phyloP scores from a whole-genome alignment of 164 flowering plant genomes.

The Saururus chinensis region DNA sequence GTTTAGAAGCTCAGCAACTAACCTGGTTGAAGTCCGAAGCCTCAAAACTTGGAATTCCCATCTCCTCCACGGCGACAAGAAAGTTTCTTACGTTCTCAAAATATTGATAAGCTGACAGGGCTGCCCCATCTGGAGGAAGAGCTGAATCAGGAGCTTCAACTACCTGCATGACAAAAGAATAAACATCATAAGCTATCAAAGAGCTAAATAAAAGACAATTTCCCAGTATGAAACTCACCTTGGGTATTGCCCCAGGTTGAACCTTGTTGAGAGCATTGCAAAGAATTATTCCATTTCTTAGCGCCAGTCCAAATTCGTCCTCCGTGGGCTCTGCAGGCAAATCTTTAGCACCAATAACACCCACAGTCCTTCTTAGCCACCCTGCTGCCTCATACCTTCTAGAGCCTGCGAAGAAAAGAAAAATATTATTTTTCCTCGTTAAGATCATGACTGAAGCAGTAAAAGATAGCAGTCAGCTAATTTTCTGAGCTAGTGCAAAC shows the following conservation, averaged over 20 bases:
- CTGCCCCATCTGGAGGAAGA: conserved; percentile 82
- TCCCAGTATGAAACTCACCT: conserved; percentile 27
- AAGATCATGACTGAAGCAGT: no score
- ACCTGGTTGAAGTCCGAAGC: conserved; percentile 98
- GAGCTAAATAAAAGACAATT: no score
- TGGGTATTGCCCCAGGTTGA: conserved; percentile 79
- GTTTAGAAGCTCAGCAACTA: not conserved
- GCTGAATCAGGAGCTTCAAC: conserved; percentile 85
- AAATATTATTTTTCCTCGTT: no score
- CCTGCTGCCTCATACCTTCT: conserved; percentile 78
- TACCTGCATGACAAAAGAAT: conserved; percentile 36
- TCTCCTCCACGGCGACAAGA: conserved; percentile 68
- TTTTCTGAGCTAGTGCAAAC: no score
- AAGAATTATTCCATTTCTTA: conserved; percentile 78
- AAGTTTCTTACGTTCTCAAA: conserved; percentile 96
- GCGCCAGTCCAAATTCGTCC: conserved; percentile 70
- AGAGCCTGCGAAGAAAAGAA: conserved; percentile 28
- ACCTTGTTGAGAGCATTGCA: conserved; percentile 75
- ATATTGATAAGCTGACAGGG: conserved; percentile 88
- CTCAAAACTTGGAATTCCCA: conserved; percentile 91
- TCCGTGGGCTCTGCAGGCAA: conserved; percentile 88
- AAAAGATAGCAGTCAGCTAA: no score
- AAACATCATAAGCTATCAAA: not conserved
- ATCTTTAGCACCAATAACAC: conserved; percentile 70
- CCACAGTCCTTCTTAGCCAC: conserved; percentile 77